Evolutionary conservation across 73 alveolate genomes (phyloP), one percentile per base, ranked within the genome.

Genomic region (Paramecium octaurelia): DNA sequence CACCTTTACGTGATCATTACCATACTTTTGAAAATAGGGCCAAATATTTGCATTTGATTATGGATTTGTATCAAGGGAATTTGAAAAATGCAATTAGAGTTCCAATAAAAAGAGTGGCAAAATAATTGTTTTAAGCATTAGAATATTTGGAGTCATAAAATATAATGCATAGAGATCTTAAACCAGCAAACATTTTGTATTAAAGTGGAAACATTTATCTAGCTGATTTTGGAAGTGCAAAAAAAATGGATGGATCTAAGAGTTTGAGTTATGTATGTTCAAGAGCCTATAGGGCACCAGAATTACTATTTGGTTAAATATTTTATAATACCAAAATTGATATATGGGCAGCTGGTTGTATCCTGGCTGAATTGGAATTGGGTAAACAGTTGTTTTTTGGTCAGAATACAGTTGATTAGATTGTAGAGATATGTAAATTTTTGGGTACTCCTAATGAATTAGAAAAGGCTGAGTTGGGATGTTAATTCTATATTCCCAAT

Each of bases 261-360:
- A 89, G 75, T 50, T 40, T 83, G 31, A 77, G 94, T 16, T 94
- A 95, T 83, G 95, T 95, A 34, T 34, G 91, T 23, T 44, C 96
- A 11, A 43, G 97, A 86, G 92, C 88, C 31, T 95, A 95, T 73
- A 50, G 97, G 34, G 98, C 98, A 18, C 98, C 98, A 9, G 98
- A 95, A 77, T 86, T 96, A 40, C 80, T 96, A 27, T 60, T 96
- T 14, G 97, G 97, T 40, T 58, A 94, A 35, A 59, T 93, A 57
- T 86, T 88, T 16, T 96, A 96, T 93, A 88, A 92, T 23, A 69
- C 92, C 14, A 96, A 86, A 77, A 96, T 96, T 58, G 99, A 96
- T 90, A 93, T 96, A 7, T 96, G 99, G 99, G 88, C 96, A 64
- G 97, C 96, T 58, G 99, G 99, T 16, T 80, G 91, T 20, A 24